phyloP scores from a whole-genome alignment of 768 basidiomycete genomes.

The Phylloporus sp. region DNA sequence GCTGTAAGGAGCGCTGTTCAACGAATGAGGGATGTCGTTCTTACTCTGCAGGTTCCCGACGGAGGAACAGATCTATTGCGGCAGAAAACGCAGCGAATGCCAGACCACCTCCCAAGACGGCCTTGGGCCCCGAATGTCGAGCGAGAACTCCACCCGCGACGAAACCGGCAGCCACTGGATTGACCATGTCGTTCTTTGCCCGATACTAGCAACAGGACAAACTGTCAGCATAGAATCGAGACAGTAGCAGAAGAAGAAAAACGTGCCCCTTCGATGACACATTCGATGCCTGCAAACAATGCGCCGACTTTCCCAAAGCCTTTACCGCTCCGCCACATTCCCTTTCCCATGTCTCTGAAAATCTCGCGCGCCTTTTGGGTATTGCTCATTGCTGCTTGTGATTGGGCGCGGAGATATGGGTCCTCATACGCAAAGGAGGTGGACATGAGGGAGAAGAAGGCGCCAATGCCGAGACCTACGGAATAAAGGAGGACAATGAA shows the following conservation, averaged over 20 bases:
- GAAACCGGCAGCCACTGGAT: conserved; percentile 84
- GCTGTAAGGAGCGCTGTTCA: conserved; percentile 4
- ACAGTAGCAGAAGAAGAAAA: not conserved
- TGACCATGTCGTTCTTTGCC: conserved; percentile 92
- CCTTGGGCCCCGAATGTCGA: conserved; percentile 80
- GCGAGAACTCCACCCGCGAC: conserved; percentile 86
- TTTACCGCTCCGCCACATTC: conserved; percentile 87
- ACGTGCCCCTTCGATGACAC: conserved; percentile 89
- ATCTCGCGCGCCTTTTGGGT: conserved; percentile 79
- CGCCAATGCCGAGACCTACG: conserved; percentile 85
- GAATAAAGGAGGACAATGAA: not conserved
- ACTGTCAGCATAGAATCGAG: not conserved
- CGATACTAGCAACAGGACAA: conserved; percentile 65
- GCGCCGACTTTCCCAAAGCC: conserved; percentile 94
- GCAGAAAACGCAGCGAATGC: conserved; percentile 93
- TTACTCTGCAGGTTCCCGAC: conserved; percentile 76
- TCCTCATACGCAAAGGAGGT: conserved; percentile 94
- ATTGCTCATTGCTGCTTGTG: conserved; percentile 50
- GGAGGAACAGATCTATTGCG: conserved; percentile 78
- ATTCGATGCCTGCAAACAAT: conserved; percentile 92
- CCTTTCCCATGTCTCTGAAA: conserved; percentile 90
- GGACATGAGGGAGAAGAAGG: conserved; percentile 95
- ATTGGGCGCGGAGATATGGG: conserved; percentile 67
- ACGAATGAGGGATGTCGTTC: conserved; percentile 23
- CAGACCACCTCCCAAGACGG: conserved; percentile 79